Conservation (phyloP, 1,284 basidiomycete species). For the Leccinum subrobustum region DNA sequence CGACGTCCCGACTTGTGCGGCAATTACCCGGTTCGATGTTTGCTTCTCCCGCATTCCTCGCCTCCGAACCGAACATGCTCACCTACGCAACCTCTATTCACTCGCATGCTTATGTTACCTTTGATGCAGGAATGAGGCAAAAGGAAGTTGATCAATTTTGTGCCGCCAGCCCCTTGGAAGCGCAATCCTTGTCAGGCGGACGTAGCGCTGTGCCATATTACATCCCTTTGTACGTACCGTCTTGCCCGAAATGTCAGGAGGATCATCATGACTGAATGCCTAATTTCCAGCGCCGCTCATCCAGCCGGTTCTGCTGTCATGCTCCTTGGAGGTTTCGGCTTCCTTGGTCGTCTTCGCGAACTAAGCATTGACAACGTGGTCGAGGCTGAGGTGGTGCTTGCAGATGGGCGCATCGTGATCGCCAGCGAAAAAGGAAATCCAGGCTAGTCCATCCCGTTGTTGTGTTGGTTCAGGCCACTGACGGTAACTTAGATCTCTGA, state of each 20-base stretch:
- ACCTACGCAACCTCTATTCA: constrained; percentile 57
- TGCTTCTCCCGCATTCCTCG: constrained; percentile 36
- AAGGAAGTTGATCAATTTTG: constrained; percentile 81
- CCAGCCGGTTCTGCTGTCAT: constrained; percentile 81
- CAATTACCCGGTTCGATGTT: constrained; percentile 35
- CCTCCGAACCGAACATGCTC: constrained; percentile 38
- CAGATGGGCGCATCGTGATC: constrained; percentile 74
- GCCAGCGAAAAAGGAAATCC: constrained; percentile 66
- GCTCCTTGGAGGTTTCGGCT: constrained; percentile 88
- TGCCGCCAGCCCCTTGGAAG: constrained; percentile 66
- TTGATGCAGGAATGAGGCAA: constrained; percentile 79
- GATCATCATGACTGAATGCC: constrained; percentile 3
- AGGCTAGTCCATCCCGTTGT: constrained; percentile 40
- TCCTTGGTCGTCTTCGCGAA: constrained; percentile 79
- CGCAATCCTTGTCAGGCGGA: constrained; percentile 47
- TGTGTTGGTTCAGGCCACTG: not conserved
- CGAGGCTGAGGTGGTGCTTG: constrained; percentile 82
- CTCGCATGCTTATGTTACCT: constrained; percentile 72
- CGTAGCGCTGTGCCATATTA: constrained; percentile 73
- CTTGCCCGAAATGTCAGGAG: not conserved
- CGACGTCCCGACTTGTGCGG: constrained; percentile 34
- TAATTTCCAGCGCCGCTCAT: constrained; percentile 58
- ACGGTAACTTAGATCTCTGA: constrained; percentile 65
- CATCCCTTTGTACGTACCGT: constrained; percentile 67
- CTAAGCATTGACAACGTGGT: constrained; percentile 84